Evolutionary conservation across 2,329 filamentous ascomycete genomes (phyloP).

Genomic region (Botrytis tulipae): DNA sequence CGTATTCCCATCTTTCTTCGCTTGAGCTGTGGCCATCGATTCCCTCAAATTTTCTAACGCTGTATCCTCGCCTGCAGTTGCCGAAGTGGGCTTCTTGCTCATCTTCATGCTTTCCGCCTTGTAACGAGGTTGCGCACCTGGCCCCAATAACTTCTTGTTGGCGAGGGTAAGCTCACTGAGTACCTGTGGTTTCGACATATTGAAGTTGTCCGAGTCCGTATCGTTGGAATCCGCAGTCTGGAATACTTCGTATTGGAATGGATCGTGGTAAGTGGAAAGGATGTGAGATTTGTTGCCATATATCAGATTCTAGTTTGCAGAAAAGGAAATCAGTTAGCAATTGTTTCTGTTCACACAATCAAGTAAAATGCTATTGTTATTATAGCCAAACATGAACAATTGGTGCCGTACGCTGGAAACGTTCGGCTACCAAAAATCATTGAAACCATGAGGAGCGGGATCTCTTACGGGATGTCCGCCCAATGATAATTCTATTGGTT

Average conservation of each 20-base stretch:
- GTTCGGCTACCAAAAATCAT: conserved; percentile 9
- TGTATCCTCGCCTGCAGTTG: conserved; percentile 47
- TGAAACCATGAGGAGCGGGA: conserved; percentile 20
- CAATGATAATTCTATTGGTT: conserved; percentile 56
- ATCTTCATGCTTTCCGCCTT: conserved; percentile 10
- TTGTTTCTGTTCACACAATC: conserved; percentile 14
- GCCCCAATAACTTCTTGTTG: conserved; percentile 15
- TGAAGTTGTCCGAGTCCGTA: conserved; percentile 20
- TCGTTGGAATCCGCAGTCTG: conserved; percentile 46
- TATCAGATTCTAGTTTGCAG: conserved; percentile 17
- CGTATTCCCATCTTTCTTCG: conserved; percentile 48
- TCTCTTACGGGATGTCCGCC: conserved; percentile 59
- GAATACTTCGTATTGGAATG: conserved; percentile 56
- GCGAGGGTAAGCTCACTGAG: conserved; percentile 8
- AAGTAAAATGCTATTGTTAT: conserved; percentile 21
- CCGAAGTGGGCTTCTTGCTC: conserved; percentile 29
- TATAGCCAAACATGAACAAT: neutral
- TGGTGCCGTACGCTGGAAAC: neutral
- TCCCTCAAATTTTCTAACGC: conserved; percentile 52
- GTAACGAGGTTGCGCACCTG: conserved; percentile 6
- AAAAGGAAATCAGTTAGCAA: conserved; percentile 18
- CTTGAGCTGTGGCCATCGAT: conserved; percentile 45
- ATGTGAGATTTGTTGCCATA: conserved; percentile 21
- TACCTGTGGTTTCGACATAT: neutral
- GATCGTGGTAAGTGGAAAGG: conserved; percentile 43